Evolutionary conservation across 1,139 yeast species (phyloP), one percentile per base, ranked within the genome.

Genomic region (Spencermartinsiella ligniputridi): DNA sequence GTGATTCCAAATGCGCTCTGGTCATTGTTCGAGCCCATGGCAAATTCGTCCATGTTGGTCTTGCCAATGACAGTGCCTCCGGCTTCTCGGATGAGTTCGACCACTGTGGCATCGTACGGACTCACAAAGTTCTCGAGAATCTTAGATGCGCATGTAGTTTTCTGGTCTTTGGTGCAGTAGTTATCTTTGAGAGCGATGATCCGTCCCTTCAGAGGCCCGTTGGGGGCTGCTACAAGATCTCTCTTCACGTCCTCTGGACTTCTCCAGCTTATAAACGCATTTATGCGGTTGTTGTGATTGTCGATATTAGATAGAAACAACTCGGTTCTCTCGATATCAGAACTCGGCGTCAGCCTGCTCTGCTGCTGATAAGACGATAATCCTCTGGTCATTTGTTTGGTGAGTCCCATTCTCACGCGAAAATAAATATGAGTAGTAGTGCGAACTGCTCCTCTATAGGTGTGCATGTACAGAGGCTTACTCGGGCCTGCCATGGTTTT

Each of bases 11-110:
- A 82, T 44, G 54, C 49, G 53, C 68, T 6, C 83, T 78, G 59
- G 71, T 75, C 33, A 76, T 73, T 52, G 70, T 69, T 57, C 63
- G 71, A 64, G 22, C 98, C 99, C 98, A 94, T 94, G 1, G 95
- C 98, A 68, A 92, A 94, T 66, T 94, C 97, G 36, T 94, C 99
- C 76, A 94, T 71, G 56, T 92, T 92, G n/a, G 95, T 76, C 63
- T 90, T 92, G 0, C 96, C 97, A 0, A 81, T 66, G n/a, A 81
- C 60, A 0, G 63, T 55, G 19, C 75, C 72, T 0, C 89, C 87
- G 2, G 73, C 70, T 0, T 63, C 54, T 13, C 71, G 62, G n/a
- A 92, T 63, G 6, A 81, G 67, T 1, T 63, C 53, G 0, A 79
- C 78, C 1, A 83, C 85, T 0, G 97, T 87, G 3, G 97, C 87